These are phyloP conservation scores for Ophiocordyceps robertsii DNA, from an alignment of 2,329 filamentous ascomycete species.

Conservation along the genomic window DNA sequence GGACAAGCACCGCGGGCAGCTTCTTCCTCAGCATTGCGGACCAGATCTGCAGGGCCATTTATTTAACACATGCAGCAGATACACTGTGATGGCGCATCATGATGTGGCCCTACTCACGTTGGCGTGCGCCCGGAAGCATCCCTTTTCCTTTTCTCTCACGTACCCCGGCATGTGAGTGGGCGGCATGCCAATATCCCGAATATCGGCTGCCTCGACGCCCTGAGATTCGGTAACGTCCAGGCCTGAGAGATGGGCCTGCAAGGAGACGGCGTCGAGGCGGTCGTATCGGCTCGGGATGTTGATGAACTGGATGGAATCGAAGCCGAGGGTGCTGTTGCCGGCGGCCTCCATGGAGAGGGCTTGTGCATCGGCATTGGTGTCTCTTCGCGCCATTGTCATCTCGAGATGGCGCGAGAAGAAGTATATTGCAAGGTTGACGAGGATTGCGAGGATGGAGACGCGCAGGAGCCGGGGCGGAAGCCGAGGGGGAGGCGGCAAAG, in stretches of 20 bases:
- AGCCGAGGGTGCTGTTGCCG: not conserved
- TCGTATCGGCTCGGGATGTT: slow-evolving; percentile 12
- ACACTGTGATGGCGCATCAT: not conserved
- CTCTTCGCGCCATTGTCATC: not conserved
- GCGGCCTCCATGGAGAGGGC: not conserved
- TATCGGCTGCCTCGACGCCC: slow-evolving; percentile 8
- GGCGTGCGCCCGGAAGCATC: slow-evolving; percentile 14
- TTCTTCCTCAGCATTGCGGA: slow-evolving; percentile 9
- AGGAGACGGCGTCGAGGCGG: slow-evolving; percentile 11
- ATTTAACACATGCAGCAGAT: not conserved
- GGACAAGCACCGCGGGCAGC: slow-evolving; percentile 9
- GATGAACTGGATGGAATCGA: slow-evolving; percentile 2
- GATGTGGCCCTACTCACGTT: slow-evolving; percentile 7
- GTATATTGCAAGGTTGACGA: not conserved
- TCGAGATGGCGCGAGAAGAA: not conserved
- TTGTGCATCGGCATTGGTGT: not conserved
- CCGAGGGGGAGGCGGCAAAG: not conserved
- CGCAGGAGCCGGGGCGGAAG: not conserved
- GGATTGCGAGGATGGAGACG: not conserved
- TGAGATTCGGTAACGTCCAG: slow-evolving; percentile 9
- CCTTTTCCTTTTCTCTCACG: slow-evolving; percentile 10
- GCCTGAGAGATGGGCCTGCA: slow-evolving; percentile 14
- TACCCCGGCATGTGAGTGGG: slow-evolving; percentile 6
- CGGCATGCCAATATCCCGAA: slow-evolving; percentile 11
- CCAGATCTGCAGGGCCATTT: slow-evolving; percentile 10